A percentile compares a stretch with the other conserved stretches of the same genome.
phyloP scores from a whole-genome alignment of 768 basidiomycete species.

The Leccinum truebloodii region DNA sequence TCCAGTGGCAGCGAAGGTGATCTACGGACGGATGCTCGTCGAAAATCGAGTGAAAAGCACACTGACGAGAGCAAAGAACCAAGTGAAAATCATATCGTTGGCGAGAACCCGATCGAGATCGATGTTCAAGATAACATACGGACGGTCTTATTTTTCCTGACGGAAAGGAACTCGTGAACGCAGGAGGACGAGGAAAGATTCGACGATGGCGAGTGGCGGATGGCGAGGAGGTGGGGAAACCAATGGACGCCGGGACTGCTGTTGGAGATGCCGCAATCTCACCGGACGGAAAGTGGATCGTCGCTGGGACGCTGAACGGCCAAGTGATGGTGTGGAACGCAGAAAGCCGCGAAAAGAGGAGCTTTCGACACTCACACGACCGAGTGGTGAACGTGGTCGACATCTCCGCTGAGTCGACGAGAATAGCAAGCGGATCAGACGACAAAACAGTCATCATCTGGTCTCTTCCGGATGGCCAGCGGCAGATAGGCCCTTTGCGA shows the following conservation, averaged over 20 bases:
- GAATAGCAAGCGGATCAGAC: background rate
- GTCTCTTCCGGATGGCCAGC: background rate
- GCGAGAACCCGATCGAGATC: background rate
- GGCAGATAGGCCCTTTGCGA: background rate
- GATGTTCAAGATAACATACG: background rate
- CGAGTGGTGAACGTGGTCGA: background rate
- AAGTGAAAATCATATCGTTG: background rate
- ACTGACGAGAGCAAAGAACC: no score
- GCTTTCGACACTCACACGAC: background rate
- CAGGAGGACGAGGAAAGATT: background rate
- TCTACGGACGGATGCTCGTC: no score
- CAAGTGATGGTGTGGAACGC: background rate
- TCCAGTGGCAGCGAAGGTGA: no score
- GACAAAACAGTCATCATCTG: background rate
- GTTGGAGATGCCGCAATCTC: background rate
- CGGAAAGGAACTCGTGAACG: background rate
- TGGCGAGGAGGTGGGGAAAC: background rate
- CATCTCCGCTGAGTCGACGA: background rate
- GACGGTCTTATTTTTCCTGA: background rate
- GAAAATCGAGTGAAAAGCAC: no score
- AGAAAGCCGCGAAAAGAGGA: background rate
- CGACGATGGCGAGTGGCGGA: background rate
- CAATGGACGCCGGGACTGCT: background rate
- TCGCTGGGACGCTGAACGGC: background rate
- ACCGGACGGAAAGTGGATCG: background rate